Conservation (phyloP, 2,329 filamentous ascomycete genomes). For the Phaeosphaeria sp. region DNA sequence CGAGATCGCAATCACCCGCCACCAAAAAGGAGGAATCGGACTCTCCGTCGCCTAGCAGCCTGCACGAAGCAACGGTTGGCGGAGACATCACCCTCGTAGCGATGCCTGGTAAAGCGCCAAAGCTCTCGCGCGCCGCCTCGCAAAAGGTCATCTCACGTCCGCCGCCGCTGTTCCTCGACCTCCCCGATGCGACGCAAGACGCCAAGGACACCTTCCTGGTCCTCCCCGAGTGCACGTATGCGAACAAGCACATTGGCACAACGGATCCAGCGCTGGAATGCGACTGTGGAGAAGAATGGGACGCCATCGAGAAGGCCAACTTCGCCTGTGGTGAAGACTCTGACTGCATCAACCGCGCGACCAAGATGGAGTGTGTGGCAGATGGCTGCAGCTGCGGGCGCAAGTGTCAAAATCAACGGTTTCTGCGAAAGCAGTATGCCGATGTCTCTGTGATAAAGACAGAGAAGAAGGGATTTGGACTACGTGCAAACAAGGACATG, state of each 20-base stretch:
- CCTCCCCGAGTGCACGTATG: slow-evolving; percentile 86
- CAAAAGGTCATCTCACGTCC: slow-evolving; percentile 71
- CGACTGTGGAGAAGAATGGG: slow-evolving; percentile 93
- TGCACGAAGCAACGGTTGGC: slow-evolving; percentile 62
- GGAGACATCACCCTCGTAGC: slow-evolving; percentile 68
- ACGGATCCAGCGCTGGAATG: slow-evolving; percentile 95
- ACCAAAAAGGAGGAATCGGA: slow-evolving; percentile 37
- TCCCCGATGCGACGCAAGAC: slow-evolving; percentile 79
- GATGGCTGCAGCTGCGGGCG: slow-evolving; percentile 82
- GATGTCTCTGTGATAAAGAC: slow-evolving; percentile 95
- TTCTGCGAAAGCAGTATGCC: slow-evolving; percentile 88
- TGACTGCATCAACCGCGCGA: slow-evolving; percentile 97
- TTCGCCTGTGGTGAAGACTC: slow-evolving; percentile 93
- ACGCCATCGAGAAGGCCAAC: slow-evolving; percentile 64
- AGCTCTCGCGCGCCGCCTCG: slow-evolving; percentile 74
- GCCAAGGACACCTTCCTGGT: slow-evolving; percentile 79
- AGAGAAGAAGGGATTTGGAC: slow-evolving; percentile 94
- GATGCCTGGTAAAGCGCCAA: slow-evolving; percentile 69
- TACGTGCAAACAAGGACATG: slow-evolving; percentile 80
- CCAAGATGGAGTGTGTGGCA: slow-evolving; percentile 93
- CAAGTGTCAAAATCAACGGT: slow-evolving; percentile 92
- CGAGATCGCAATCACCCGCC: slow-evolving; percentile 41
- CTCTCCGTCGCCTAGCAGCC: slow-evolving; percentile 47
- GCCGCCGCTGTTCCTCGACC: slow-evolving; percentile 72
- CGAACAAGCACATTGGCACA: slow-evolving; percentile 86